phyloP scores from a whole-genome alignment of 257 asterid genomes.

The Phtheirospermum japonicum region DNA sequence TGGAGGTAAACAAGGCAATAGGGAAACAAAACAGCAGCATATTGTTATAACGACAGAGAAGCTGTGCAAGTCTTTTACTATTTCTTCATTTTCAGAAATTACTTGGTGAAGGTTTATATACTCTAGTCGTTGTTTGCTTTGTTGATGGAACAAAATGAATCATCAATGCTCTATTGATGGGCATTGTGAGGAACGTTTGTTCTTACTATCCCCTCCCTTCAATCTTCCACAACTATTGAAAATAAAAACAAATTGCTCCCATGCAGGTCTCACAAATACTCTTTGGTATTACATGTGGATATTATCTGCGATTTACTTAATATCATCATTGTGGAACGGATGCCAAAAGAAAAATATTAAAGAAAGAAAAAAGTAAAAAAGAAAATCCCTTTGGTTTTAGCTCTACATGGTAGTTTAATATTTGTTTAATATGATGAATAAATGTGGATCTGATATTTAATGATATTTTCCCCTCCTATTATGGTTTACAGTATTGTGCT shows the following conservation, averaged over 20 bases:
- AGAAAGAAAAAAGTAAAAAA: too few species aligned
- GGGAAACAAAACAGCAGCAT: neutral
- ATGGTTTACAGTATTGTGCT: constrained; percentile 74
- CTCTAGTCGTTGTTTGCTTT: constrained; percentile 15
- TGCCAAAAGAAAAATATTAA: neutral
- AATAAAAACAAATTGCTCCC: neutral
- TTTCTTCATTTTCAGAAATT: constrained; percentile 2
- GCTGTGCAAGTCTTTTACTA: neutral
- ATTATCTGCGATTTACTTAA: neutral
- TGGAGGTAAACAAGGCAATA: neutral
- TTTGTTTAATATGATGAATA: neutral
- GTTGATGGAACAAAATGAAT: neutral
- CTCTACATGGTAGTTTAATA: constrained; percentile 8
- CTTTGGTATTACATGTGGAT: neutral
- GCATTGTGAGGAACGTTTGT: neutral
- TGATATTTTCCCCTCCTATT: constrained; percentile 25
- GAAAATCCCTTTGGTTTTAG: neutral
- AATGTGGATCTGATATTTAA: constrained; percentile 6
- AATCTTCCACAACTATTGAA: neutral
- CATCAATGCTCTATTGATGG: neutral
- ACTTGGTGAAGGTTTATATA: constrained; percentile 15
- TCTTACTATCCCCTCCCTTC: too few species aligned
- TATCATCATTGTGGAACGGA: neutral
- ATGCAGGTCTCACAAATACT: too few species aligned
- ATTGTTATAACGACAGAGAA: neutral